A percentile compares a stretch with the other conserved stretches of the same genome.
Evolutionary conservation across 2,329 filamentous ascomycete species (phyloP).

Genomic region (Hypoxylon sp.): DNA sequence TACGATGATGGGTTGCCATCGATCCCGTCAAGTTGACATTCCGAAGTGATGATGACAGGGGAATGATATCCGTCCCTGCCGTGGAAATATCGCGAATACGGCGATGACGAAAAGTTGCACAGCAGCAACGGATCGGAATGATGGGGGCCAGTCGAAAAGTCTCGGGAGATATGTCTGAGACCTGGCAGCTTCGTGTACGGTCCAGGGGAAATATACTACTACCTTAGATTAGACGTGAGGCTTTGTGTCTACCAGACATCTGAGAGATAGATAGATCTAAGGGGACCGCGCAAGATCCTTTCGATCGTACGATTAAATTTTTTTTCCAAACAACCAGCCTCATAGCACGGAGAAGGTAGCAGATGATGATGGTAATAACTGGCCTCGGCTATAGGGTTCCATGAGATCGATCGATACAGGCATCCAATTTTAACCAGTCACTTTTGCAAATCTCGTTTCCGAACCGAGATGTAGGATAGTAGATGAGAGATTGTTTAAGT

Average conservation of each 20-base stretch:
- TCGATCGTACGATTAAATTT: slow-evolving; percentile 38
- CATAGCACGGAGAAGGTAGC: slow-evolving; percentile 5
- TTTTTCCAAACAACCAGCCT: slow-evolving; percentile 15
- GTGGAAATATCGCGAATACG: slow-evolving; percentile 20
- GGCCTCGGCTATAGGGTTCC: slow-evolving; percentile 23
- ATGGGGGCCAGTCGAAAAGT: slow-evolving; percentile 30
- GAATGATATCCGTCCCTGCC: slow-evolving; percentile 18
- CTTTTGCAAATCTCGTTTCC: slow-evolving; percentile 6
- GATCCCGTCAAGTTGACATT: slow-evolving; percentile 6
- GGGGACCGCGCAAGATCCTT: slow-evolving; percentile 17
- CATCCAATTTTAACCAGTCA: slow-evolving; percentile 18
- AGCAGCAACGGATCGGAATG: slow-evolving; percentile 36
- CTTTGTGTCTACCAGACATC: slow-evolving; percentile 20
- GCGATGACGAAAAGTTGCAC: slow-evolving; percentile 37
- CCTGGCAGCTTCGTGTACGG: slow-evolving; percentile 31
- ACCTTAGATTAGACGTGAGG: slow-evolving; percentile 35
- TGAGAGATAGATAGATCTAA: slow-evolving; percentile 13
- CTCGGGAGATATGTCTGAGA: slow-evolving; percentile 43
- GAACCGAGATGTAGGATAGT: not conserved
- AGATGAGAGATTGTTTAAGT: not conserved
- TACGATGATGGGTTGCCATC: slow-evolving; percentile 40
- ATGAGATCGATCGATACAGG: slow-evolving; percentile 24
- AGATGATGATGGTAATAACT: slow-evolving; percentile 30
- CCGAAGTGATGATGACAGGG: slow-evolving; percentile 19
- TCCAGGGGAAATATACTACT: slow-evolving; percentile 9